These are phyloP conservation scores for Trichophyton simii DNA, from an alignment of 2,329 filamentous ascomycete species.

Conservation along the genomic window DNA sequence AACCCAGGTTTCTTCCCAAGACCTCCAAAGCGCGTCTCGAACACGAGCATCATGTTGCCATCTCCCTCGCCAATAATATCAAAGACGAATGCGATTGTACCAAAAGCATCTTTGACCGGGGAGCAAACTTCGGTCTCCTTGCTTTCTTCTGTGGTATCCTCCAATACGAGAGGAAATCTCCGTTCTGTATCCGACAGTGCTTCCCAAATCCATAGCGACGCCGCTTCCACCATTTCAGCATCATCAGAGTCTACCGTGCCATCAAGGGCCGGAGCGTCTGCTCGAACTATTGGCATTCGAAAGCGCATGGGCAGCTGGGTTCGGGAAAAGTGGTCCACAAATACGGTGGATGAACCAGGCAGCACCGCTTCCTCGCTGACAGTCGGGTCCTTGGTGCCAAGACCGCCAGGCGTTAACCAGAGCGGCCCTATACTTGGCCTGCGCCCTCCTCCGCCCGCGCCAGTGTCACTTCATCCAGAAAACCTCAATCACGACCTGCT, in stretches of 20 bases:
- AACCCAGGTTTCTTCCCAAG: constrained; percentile 22
- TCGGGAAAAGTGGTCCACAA: constrained; percentile 5
- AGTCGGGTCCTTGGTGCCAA: constrained; percentile 29
- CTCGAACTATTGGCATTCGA: constrained; percentile 7
- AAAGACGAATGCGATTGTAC: constrained; percentile 25
- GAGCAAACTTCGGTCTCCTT: constrained; percentile 21
- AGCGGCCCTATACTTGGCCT: constrained; percentile 62
- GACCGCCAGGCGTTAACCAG: constrained; percentile 66
- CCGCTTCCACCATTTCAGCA: constrained; percentile 26
- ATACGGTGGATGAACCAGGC: not conserved
- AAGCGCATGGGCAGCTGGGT: constrained; percentile 11
- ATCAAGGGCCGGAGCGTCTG: constrained; percentile 24
- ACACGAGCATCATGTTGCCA: constrained; percentile 31
- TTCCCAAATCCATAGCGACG: not conserved
- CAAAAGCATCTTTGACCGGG: constrained; percentile 17
- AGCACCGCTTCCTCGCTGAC: constrained; percentile 10
- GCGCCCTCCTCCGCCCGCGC: constrained; percentile 42
- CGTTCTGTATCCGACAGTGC: constrained; percentile 17
- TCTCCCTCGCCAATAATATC: constrained; percentile 29
- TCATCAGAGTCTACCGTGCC: constrained; percentile 47
- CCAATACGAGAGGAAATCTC: constrained; percentile 6
- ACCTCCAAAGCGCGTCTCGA: constrained; percentile 36
- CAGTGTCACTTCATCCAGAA: constrained; percentile 46
- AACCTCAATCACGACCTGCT: constrained; percentile 49
- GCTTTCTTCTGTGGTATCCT: constrained; percentile 27